Base-by-base conservation (phyloP, 257 asterid species). In the Rubia yunnanensis region DNA sequence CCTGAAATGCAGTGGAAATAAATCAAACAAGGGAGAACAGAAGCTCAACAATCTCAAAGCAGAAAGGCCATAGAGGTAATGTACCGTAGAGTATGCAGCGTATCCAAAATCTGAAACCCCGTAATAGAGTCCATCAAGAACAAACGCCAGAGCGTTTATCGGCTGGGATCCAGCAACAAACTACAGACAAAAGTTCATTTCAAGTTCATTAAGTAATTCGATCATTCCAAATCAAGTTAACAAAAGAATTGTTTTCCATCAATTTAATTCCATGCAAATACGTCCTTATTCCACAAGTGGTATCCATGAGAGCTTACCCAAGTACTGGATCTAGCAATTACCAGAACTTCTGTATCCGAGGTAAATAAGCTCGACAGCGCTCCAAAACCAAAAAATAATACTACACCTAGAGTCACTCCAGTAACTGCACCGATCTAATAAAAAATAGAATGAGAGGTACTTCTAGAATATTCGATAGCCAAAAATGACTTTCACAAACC, bases 31-130 rank as follows among this genome's bases (percentile, higher is more conserved):
- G 7, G 53, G n/a, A 59, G 53, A 24, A 20, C 54, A 32, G 10
- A 48, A 62, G 52, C 52, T 13, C 18, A 6, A 14, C 17, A 39
- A 36, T 56, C 31, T 46, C 64, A 14, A 7, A 24, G 24, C 36
- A 27, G 61, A n/a, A 17, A 54, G 71, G 26, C 4, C 23, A 30
- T 3, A 38, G 7, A 15, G n/a, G 58, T 50, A 20, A 66, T 15
- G 68, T 84, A 92, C 99, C 99, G 84, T 92, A 69, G 97, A 87
- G 75, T 84, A 92, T 55, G 99, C 96, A 61, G 99, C 99, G 74
- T 84, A 92, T 55, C 77, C 91, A 27, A 84, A 92, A 77, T 92
- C 99, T 62, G 99, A 92, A 74, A 92, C 96, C 75, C 99, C 99
- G 66, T 89, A 92, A 70, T 92, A 92, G 44, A 92, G 92, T 63